phyloP scores from a whole-genome alignment of 805 yeast genomes.

The Candida vartiovaarae region DNA sequence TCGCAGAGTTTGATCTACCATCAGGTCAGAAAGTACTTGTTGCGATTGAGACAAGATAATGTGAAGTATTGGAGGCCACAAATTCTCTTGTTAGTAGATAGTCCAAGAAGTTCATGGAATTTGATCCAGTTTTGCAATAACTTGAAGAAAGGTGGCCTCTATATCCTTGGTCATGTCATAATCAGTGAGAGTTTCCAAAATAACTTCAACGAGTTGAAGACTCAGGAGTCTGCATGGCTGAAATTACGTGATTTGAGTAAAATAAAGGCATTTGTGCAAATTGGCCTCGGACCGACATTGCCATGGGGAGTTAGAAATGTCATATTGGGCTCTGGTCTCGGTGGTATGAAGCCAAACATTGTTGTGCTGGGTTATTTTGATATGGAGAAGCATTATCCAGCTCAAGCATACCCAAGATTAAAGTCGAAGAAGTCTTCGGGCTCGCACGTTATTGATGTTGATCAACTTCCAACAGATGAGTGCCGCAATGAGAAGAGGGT shows the following conservation, averaged over 20 bases:
- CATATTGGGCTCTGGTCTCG: slow-evolving; percentile 89
- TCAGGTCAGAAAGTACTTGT: slow-evolving; percentile 86
- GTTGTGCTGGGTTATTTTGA: slow-evolving; percentile 89
- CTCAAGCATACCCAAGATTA: slow-evolving; percentile 2
- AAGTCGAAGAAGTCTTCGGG: slow-evolving; percentile 4
- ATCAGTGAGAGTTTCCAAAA: slow-evolving; percentile 56
- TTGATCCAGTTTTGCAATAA: slow-evolving; percentile 89
- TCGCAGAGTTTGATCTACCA: slow-evolving; percentile 93
- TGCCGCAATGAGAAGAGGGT: slow-evolving; percentile 68
- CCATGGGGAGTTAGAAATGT: slow-evolving; percentile 96
- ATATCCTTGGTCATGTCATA: slow-evolving; percentile 87
- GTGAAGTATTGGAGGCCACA: slow-evolving; percentile 99
- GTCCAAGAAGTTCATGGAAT: slow-evolving; percentile 90
- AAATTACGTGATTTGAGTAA: slow-evolving; percentile 69
- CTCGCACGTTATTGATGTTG: slow-evolving; percentile 26
- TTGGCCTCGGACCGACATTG: slow-evolving; percentile 78
- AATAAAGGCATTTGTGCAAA: slow-evolving; percentile 91
- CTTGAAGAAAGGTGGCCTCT: slow-evolving; percentile 91
- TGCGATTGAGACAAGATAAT: slow-evolving; percentile 81
- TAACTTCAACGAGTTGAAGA: slow-evolving; percentile 59
- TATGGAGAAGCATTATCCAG: slow-evolving; percentile 30
- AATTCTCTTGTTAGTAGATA: slow-evolving; percentile 77
- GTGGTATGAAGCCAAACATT: slow-evolving; percentile 96
- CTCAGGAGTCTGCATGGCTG: slow-evolving; percentile 77
- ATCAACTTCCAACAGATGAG: slow-evolving; percentile 66